A percentile compares a stretch with the other conserved stretches of the same genome.
Conservation (phyloP, 73 alveolate species). For the Halteria grandinella region DNA sequence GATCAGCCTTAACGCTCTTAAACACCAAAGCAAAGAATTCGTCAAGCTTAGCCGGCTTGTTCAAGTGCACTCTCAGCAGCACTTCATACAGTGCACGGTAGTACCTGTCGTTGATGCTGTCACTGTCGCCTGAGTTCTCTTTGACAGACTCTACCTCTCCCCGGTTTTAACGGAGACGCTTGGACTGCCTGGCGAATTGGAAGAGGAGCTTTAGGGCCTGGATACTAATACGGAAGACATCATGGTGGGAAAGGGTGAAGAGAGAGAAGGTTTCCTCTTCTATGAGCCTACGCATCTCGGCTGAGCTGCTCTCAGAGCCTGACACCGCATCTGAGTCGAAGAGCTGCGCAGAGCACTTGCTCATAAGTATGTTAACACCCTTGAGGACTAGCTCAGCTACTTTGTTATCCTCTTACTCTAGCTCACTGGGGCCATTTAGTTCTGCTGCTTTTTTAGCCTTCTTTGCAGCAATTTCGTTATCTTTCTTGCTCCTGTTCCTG, state of each 20-base stretch:
- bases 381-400: constrained; percentile 76
- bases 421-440: constrained; percentile 29
- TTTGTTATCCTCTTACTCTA: constrained; percentile 68
- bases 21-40: constrained; percentile 71
- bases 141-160: background rate
- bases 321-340: too few species aligned
- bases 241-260: constrained; percentile 79
- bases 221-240: constrained; percentile 76
- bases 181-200: constrained; percentile 76
- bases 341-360: constrained; percentile 2
- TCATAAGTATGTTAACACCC: constrained; percentile 59
- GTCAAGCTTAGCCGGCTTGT: constrained; percentile 72
- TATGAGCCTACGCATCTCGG: constrained; percentile 54
- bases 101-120: constrained; percentile 76
- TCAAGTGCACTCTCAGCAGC: constrained; percentile 65
- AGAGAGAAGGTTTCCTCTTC: constrained; percentile 79
- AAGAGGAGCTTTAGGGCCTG: constrained; percentile 82
- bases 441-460: constrained; percentile 16
- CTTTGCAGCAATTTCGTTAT: background rate
- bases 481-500: constrained; percentile 67
- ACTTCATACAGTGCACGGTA: constrained; percentile 88
- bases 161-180: constrained; percentile 17
- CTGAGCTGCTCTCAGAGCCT: constrained; percentile 4
- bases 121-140: constrained; percentile 45
- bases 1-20: constrained; percentile 81